Evolutionary conservation across 306 rosid genomes (phyloP), one percentile per base, ranked within the genome.

Genomic region (Trifolium subterraneum): DNA sequence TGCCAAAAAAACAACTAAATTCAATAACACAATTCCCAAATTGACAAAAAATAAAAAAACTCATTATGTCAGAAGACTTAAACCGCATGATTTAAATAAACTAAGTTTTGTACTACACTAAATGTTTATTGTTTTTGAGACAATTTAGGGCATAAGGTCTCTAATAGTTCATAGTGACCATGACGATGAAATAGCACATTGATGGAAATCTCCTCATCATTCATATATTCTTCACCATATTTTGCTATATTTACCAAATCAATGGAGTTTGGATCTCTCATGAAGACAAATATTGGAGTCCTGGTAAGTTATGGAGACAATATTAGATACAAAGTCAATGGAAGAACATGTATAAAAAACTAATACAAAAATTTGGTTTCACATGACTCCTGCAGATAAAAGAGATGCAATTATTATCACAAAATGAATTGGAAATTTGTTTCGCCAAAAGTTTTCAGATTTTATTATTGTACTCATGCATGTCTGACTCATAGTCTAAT

Each of bases 121-220:
- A n/a, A 56, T 10, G 29, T 70, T 87, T 70, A 75, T 72, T 68
- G 23, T 7, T 72, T 75, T 82, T 62, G 64, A 47, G 73, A 58
- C 80, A 75, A 66, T 62, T 80, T 69, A 70, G 78, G 52, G 71
- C 86, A 65, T 50, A 77, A 67, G 58, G 81, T 78, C 85, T 93
- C 98, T 75, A 93, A 64, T 54, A 90, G 64, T 71, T 93, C 98
- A 39, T 93, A 93, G 84, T 93, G 98, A 77, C 98, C 98, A 73
- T 91, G 92, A 19, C 97, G 96, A 81, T 94, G 96, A 80, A 88
- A 94, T 23, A 94, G 85, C 77, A 94, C 97, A 65, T 88, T 87
- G 79, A 94, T 91, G 60, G 91, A 83, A 73, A 62, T 64, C 64
- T 84, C 92, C 65, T 94, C 79, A 15, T 73, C 85, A 19, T 80